Base-by-base conservation (phyloP, 192 early-diverging fungal genomes). In the Podila verticillata region DNA sequence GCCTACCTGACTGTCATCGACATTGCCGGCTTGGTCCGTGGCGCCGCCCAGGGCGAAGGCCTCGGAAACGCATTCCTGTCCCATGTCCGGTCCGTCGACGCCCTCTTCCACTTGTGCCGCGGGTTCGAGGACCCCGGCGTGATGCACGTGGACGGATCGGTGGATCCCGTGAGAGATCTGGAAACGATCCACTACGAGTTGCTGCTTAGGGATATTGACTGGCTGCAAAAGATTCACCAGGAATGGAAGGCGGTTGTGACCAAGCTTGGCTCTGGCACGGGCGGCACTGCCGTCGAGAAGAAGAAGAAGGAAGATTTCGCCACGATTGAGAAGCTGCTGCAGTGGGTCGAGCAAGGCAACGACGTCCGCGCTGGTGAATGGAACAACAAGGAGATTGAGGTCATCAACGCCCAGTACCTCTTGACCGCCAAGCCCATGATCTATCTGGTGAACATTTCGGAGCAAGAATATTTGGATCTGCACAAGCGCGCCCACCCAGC, bases 1-100 rank as follows among this genome's bases (percentile, higher is more conserved):
- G 92, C 92, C 22, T 90, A 87, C 68, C 63, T 89, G 57, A 84
- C 86, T 8, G 84, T 93, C 61, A 89, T 91, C 39, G 95, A 96
- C 80, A 96, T 96, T 87, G 95, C 95, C 56, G 95, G 95, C 32
- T 71, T 96, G 17, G 92, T 96, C 13, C 92, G 90, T 65, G 91
- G 88, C 8, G 88, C 87, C 0, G 73, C 87, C 15, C 67, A 82
- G 36, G 87, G 87, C 5, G 84, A 81, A 34, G 88, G 88, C 20
- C 75, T 89, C n/a, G 95, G 95, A 1, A 96, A 96, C 71, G 92
- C 90, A 20, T 96, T 96, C 82, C 75, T 96, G 78, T 86, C 87
- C 34, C 89, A 96, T 84, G 92, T 96, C 7, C 87, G 82, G 57
- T 86, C 88, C 7, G 90, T 90, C 1, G 88, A 90, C 82, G 89